Percentiles rank a stretch among this genome's conserved stretches.
Conservation (phyloP, 768 basidiomycete species). For the Boletales sp. region DNA sequence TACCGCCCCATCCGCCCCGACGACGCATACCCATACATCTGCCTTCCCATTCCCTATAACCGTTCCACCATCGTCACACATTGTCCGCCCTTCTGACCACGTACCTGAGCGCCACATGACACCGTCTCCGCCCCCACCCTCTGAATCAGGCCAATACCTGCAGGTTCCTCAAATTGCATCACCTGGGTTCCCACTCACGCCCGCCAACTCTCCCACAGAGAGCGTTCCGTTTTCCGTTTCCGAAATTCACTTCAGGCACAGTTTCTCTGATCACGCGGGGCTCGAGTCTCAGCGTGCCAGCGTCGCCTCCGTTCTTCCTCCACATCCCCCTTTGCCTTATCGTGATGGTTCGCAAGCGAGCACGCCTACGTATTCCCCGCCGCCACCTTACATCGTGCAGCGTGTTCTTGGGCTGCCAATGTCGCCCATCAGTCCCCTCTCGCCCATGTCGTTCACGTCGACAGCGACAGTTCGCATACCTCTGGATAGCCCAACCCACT, state of each 20-base stretch:
- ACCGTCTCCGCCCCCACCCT: slow-evolving; percentile 14
- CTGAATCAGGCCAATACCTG: slow-evolving; percentile 20
- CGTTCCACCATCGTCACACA: slow-evolving; percentile 41
- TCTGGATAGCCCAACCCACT: neutral
- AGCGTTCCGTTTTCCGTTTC: slow-evolving; percentile 56
- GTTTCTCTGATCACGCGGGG: slow-evolving; percentile 27
- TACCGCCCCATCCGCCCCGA: slow-evolving; percentile 17
- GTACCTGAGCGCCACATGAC: slow-evolving; percentile 16
- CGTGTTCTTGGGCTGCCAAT: slow-evolving; percentile 28
- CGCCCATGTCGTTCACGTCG: neutral
- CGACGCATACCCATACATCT: slow-evolving; percentile 23
- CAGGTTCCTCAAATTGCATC: slow-evolving; percentile 19
- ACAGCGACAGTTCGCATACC: neutral
- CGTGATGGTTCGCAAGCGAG: slow-evolving; percentile 17
- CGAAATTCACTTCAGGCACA: slow-evolving; percentile 49
- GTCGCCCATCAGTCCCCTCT: slow-evolving; percentile 19
- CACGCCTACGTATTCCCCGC: slow-evolving; percentile 12
- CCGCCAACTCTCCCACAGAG: slow-evolving; percentile 49
- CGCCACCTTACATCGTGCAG: slow-evolving; percentile 30
- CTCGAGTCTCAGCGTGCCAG: slow-evolving; percentile 33
- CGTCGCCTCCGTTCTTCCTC: slow-evolving; percentile 35
- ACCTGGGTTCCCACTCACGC: slow-evolving; percentile 28
- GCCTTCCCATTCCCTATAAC: slow-evolving; percentile 45
- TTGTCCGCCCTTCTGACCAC: slow-evolving; percentile 15
- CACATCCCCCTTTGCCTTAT: slow-evolving; percentile 40